Evolutionary conservation across 345 rosid genomes (phyloP), one percentile per base, ranked within the genome.

Genomic region (Bruguiera parviflora): DNA sequence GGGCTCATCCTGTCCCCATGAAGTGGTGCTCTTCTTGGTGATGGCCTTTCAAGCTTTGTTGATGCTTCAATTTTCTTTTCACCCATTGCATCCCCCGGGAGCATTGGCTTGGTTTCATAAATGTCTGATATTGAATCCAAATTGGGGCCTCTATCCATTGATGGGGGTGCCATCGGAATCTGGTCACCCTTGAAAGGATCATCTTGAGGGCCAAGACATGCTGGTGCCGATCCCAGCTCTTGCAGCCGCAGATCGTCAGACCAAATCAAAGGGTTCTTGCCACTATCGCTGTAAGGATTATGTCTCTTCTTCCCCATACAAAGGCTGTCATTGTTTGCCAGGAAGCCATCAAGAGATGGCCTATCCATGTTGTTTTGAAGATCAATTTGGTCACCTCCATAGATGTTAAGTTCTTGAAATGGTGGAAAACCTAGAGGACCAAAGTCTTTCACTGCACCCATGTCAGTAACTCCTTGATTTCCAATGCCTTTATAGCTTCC

Each of bases 401-500:
- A 92, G 6, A 95, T 81, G 84, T 90, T 92, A 55, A 92, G 97
- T 84, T 96, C 99, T 82, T 96, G 99, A 74, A 92, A 90, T 27
- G 80, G 82, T 46, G 97, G 91, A 66, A 96, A 92, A 73, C 73
- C 89, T 62, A 90, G 91, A 60, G 88, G 70, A 53, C 84, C 80
- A 49, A 78, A 73, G 32, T 80, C 84, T 71, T 81, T 82, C 77
- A 83, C 73, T 31, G 70, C 52, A 57, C 73, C 84, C 43, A 80
- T 71, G 31, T 80, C 80, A 37, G 81, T 65, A 74, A 74, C 75
- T 74, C 83, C 88, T 18, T 80, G 86, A 75, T 79, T 83, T 69
- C 81, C 88, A 22, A 81, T 72, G 0, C 82, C 81, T 68, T 86
- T 89, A 64, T 79, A 80, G 64, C 83, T 82, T 70, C 76, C 85